Evolutionary conservation across 768 basidiomycete species (phyloP).

Genomic region (Termitomyces sp.): DNA sequence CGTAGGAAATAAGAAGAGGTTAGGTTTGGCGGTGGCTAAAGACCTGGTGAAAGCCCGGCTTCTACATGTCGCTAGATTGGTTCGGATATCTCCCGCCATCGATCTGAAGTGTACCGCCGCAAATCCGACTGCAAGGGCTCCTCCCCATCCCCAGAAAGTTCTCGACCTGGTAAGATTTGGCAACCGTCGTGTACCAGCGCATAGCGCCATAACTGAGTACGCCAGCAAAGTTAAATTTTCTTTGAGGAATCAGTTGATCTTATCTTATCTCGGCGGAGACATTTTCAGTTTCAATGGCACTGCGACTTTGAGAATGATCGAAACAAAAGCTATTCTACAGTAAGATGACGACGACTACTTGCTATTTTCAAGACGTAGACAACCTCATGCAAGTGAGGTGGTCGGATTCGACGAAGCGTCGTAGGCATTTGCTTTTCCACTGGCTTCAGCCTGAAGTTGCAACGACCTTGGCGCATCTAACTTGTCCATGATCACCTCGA

Average conservation of each 20-base stretch:
- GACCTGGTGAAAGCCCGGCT: conserved; percentile 17
- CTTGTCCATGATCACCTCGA: conserved; percentile 74
- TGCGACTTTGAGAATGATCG: neutral
- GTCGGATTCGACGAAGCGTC: conserved; percentile 4
- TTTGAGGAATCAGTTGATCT: conserved; percentile 15
- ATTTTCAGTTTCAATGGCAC: too few species aligned
- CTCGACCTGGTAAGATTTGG: conserved; percentile 18
- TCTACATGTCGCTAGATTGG: conserved; percentile 18
- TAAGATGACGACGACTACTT: neutral
- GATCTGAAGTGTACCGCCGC: conserved; percentile 33
- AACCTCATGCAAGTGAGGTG: neutral
- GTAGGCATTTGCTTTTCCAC: conserved; percentile 46
- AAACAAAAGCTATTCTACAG: neutral
- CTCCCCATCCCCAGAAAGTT: conserved; percentile 28
- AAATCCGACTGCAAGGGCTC: conserved; percentile 33
- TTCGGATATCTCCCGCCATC: conserved; percentile 36
- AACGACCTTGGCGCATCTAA: conserved; percentile 68
- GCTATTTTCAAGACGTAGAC: neutral
- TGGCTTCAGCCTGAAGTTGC: conserved; percentile 48
- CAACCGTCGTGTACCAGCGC: conserved; percentile 19
- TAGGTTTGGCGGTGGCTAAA: conserved; percentile 22
- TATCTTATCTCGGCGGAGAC: conserved; percentile 22
- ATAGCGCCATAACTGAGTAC: conserved; percentile 22
- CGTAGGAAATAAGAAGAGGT: conserved; percentile 23
- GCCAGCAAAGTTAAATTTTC: conserved; percentile 6